These are phyloP conservation scores for Cladosporium sp. DNA, from an alignment of 2,329 filamentous ascomycete genomes.

Conservation along the genomic window DNA sequence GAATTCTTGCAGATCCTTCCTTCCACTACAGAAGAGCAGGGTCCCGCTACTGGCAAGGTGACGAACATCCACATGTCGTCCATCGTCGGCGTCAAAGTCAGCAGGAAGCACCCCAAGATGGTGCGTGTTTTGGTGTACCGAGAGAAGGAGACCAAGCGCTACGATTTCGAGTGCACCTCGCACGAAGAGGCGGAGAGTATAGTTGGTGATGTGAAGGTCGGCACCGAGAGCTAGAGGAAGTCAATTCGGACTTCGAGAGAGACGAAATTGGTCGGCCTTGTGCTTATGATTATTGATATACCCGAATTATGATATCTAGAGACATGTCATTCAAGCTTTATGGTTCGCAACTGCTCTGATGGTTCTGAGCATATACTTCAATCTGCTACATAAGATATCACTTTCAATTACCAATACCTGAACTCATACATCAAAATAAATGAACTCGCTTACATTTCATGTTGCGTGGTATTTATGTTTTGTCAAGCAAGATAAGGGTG, in stretches of 20 bases:
- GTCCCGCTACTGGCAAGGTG: constrained; percentile 54
- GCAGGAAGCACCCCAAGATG: constrained; percentile 72
- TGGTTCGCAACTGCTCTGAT: too few species aligned
- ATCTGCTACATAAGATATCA: too few species aligned
- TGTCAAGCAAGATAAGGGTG: too few species aligned
- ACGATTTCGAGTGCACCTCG: constrained; percentile 77
- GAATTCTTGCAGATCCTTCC: constrained; percentile 87
- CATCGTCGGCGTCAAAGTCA: constrained; percentile 77
- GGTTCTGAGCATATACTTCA: too few species aligned
- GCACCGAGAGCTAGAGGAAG: constrained; percentile 28
- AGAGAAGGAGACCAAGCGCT: constrained; percentile 71
- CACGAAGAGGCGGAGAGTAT: constrained; percentile 72
- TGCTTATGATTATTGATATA: not conserved
- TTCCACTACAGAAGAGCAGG: constrained; percentile 32
- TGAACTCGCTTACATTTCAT: too few species aligned
- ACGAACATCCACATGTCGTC: constrained; percentile 80
- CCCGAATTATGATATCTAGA: not conserved
- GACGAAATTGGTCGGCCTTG: not conserved
- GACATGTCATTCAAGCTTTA: too few species aligned
- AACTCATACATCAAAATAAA: too few species aligned
- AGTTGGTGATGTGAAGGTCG: constrained; percentile 72
- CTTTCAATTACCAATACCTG: too few species aligned
- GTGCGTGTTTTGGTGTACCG: constrained; percentile 77
- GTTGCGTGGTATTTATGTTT: too few species aligned
- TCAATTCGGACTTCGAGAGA: not conserved